Percentiles rank a stretch among this genome's conserved stretches.
phyloP scores from a whole-genome alignment of 2,329 filamentous ascomycete genomes.

The Diplodia corticola region DNA sequence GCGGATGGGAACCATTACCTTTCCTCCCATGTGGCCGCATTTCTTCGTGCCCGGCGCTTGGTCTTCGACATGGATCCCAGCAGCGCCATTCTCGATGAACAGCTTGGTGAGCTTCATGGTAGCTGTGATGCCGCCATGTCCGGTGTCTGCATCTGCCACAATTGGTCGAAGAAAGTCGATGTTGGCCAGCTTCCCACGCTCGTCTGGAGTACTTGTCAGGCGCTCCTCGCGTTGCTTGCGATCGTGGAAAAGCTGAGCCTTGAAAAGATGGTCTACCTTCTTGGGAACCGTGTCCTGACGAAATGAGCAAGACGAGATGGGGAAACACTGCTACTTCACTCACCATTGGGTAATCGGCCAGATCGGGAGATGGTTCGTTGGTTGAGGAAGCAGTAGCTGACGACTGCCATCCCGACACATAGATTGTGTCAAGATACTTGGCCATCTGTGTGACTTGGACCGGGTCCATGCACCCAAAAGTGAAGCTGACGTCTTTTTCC shows the following conservation, averaged over 20 bases:
- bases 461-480: constrained; percentile 91
- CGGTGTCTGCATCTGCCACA: constrained; percentile 88
- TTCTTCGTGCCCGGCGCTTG: constrained; percentile 48
- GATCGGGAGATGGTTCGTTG: constrained; percentile 87
- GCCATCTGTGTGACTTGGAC: constrained; percentile 97
- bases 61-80: constrained; percentile 48
- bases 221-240: constrained; percentile 92
- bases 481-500: constrained; percentile 79
- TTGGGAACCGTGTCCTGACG: constrained; percentile 83
- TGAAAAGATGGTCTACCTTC: constrained; percentile 90
- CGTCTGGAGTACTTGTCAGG: constrained; percentile 65
- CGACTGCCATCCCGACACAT: constrained; percentile 93
- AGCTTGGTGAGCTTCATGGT: constrained; percentile 84
- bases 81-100: constrained; percentile 48
- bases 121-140: constrained; percentile 85
- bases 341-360: constrained; percentile 77
- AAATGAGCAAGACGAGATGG: constrained; percentile 21
- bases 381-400: constrained; percentile 87
- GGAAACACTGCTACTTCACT: not conserved
- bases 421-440: constrained; percentile 91
- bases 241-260: constrained; percentile 95
- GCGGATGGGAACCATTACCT: constrained; percentile 44
- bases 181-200: constrained; percentile 69
- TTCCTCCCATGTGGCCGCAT: constrained; percentile 45
- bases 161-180: constrained; percentile 89